Conservation (phyloP, 2,329 filamentous ascomycete genomes). For the Penicillium sumatraense region DNA sequence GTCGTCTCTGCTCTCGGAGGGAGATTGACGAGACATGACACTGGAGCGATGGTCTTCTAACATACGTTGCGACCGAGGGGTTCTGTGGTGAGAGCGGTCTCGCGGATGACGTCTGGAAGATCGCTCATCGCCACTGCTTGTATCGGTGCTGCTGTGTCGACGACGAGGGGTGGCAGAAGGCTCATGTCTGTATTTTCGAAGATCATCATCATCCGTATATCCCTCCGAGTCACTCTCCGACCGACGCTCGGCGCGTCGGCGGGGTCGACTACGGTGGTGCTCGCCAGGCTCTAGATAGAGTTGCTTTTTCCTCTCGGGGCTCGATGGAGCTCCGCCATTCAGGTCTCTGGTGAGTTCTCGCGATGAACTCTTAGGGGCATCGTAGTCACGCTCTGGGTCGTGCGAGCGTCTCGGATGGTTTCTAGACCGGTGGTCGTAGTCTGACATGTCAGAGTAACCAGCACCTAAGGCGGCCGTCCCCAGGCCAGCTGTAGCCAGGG, state of each 20-base stretch:
- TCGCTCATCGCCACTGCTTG: conserved; percentile 27
- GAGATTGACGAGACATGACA: conserved; percentile 24
- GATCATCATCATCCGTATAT: conserved; percentile 39
- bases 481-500: conserved; percentile 33
- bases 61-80: conserved; percentile 31
- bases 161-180: conserved; percentile 28
- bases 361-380: conserved; percentile 16
- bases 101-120: conserved; percentile 20
- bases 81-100: conserved; percentile 26
- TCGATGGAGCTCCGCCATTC: conserved; percentile 4
- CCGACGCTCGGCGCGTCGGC: conserved; percentile 27
- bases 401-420: conserved; percentile 29
- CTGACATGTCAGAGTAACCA: conserved; percentile 40
- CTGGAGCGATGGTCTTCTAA: conserved; percentile 19
- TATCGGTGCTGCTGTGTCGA: conserved; percentile 32
- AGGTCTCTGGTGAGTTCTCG: conserved; percentile 20
- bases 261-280: conserved; percentile 29
- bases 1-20: conserved; percentile 26
- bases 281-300: conserved; percentile 22
- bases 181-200: conserved; percentile 35
- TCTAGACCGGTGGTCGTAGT: conserved; percentile 30
- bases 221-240: conserved; percentile 32
- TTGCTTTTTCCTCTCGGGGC: conserved; percentile 16
- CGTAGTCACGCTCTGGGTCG: conserved; percentile 24
- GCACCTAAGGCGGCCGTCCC: conserved; percentile 42